Base-by-base conservation (phyloP, 1,284 basidiomycete genomes). In the Trichosporon sp. region DNA sequence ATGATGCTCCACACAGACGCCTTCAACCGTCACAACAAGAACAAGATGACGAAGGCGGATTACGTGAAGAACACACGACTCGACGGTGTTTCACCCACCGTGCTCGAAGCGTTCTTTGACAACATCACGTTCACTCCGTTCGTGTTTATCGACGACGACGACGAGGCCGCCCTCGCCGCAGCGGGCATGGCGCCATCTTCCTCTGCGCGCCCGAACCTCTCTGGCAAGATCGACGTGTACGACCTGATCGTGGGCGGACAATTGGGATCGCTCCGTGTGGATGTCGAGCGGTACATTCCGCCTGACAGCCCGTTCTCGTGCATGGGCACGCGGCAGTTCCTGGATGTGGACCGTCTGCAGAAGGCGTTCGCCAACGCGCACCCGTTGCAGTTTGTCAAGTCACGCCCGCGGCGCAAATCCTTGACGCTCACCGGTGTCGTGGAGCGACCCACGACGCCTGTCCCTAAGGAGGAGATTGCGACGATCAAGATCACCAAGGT, bases 1-100 rank as follows among this genome's bases (percentile, higher is more conserved):
- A 97, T 99, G 81, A 98, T 99, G 95, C 87, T 99, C 63, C 96
- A 98, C 81, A 99, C 97, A 11, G 96, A 99, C 80, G 92, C 92
- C 1, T 99, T 98, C 87, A 99, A 99, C 85, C 93, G 91, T 84
- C 94, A 93, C 76, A 98, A 98, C 84, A 98, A 94, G 85, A 91
- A 91, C 74, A 98, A 98, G 86, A 99, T 99, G 97, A 90, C 91
- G 40, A 97, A 96, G 81, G 86, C 89, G 1, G 95, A 96, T 78
- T 98, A 98, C 79, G 87, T 97, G 74, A 92, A 90, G 84, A 98
- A 98, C 78, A 96, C 95, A 0, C 87, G 89, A 67, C 87, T 96
- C 73, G 92, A 94, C n/a, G 94, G 94, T 11, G 89, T 97, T 19
- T 86, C 90, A 16, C 87, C 90, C 2, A 91, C 95, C 77, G 89